A percentile compares a stretch with the other conserved stretches of the same genome.
Conservation (phyloP, 306 rosid genomes). For the Gastrolobium bilobum region DNA sequence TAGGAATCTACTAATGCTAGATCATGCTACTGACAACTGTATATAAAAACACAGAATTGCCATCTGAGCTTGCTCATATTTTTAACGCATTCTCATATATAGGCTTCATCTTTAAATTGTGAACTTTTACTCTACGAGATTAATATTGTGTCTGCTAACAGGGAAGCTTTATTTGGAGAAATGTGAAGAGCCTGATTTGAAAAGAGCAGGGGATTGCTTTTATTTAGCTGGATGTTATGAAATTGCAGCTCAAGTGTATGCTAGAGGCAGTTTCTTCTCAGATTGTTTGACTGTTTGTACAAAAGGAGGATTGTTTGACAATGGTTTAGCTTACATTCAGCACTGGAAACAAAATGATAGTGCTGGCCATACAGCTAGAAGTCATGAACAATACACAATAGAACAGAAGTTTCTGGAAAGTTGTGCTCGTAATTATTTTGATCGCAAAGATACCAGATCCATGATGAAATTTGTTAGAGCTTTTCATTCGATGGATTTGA, state of each 20-base stretch:
- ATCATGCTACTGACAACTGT: no score
- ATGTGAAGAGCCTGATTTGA: conserved; percentile 53
- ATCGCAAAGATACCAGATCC: conserved; percentile 50
- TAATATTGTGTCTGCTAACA: conserved; percentile 44
- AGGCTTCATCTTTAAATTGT: not conserved
- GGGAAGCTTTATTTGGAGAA: conserved; percentile 63
- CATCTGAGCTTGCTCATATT: no score
- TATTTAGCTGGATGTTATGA: no score
- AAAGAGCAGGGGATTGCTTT: conserved; percentile 70
- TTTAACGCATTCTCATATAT: no score
- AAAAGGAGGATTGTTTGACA: conserved; percentile 56
- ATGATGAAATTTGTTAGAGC: conserved; percentile 71
- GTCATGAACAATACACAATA: conserved; percentile 43
- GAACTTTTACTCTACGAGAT: no score
- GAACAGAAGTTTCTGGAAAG: conserved; percentile 61
- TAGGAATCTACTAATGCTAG: no score
- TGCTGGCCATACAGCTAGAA: conserved; percentile 12
- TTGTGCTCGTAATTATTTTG: conserved; percentile 60
- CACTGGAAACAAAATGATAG: conserved; percentile 56
- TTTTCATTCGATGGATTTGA: no score
- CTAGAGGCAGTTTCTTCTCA: no score
- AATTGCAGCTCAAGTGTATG: no score
- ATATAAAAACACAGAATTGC: no score
- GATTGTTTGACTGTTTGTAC: conserved; percentile 54
- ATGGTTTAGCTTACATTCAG: conserved; percentile 58